Evolutionary conservation across 2,329 filamentous ascomycete species (phyloP), one percentile per base, ranked within the genome.

Genomic region (Aspergillus arachidicola): DNA sequence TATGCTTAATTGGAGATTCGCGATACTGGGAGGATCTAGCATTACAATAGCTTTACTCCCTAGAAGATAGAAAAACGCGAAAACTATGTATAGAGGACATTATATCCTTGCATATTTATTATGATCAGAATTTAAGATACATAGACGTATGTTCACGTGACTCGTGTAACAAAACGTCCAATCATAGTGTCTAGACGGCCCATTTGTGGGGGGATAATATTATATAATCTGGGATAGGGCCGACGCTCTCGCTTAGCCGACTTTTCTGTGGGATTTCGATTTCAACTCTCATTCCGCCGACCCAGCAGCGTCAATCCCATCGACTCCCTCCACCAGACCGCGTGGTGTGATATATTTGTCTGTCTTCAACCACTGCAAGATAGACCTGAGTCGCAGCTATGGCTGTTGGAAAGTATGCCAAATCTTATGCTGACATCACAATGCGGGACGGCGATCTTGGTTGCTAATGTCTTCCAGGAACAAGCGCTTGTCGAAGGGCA

Each of bases 401-500:
- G 90, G 90, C 90, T 87, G 90, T 93, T 83, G 90, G 90, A 86
- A 93, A 93, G 86, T 88, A 81, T 84, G 86, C 82, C 57, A 64
- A 60, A 59, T 59, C 57, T 60, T 36, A 64, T 41, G 28, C 41
- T n/a, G 66, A 38, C 57, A 36, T 53, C 43, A 6, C 41, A 28
- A 32, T 26, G 16, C 58, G 28, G 21, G 28, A 56, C 12, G 16
- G 41, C n/a, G 30, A 57, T 50, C 23, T 46, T 26, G 36, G 36
- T 62, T 64, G 58, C 69, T 71, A 58, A 71, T 63, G 21, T 14
- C 55, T 63, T 62, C 32, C 75, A 93, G 91, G 92, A 99, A 99
- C 91, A 99, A 99, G 93, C 93, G 95, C 89, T 90, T 99, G 87
- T 98, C 95, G 74, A 99, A 99, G 90, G 95, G 95, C 87, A 99